Base-by-base conservation (phyloP, 2,329 filamentous ascomycete genomes). In the Botrytis deweyae region DNA sequence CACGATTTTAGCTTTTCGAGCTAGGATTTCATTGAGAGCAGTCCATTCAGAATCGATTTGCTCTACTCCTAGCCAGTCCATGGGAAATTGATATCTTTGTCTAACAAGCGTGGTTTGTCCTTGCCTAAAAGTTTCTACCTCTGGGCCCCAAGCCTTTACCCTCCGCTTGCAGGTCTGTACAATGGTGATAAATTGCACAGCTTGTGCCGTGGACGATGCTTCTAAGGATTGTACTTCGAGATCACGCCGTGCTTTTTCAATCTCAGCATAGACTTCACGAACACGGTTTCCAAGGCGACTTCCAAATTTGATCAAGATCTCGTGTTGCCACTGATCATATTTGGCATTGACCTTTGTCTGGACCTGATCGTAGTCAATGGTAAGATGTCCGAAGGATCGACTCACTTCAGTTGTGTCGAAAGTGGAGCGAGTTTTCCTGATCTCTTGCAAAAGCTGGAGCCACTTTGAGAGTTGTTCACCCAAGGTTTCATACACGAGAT, bases 271-370 rank as follows among this genome's bases (percentile, higher is more conserved):
- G 6, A 98, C 92, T 80, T 99, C 96, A 67, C 94, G 89, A 90
- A 98, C 97, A 68, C 95, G 93, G 76, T 90, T 92, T 65, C 95
- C 94, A 64, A 99, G 91, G 73, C 96, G 93, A 73, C 89, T 88
- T 55, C 94, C 96, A 83, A 99, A 99, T 81, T 97, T 97, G 78
- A 93, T 89, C 55, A 98, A 87, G 72, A 99, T 97, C 77, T 99
- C 96, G 79, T 98, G 94, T 82, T 99, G 96, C 96, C 97, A 99
- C 82, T 98, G 95, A 81, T 99, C 97, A 81, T 99, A 99, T 82
- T 98, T 99, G 79, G 94, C 94, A 80, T 98, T 99, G 82, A 99
- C 96, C 83, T 97, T 98, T 73, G 95, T 94, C 83, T 99, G 97
- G 0, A 99, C 96, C 83, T 99, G 97, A 79, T 98, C 96, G 80